A percentile compares a stretch with the other conserved stretches of the same genome.
phyloP scores from a whole-genome alignment of 2,329 filamentous ascomycete genomes.

The Sporothrix pseudoabietina region DNA sequence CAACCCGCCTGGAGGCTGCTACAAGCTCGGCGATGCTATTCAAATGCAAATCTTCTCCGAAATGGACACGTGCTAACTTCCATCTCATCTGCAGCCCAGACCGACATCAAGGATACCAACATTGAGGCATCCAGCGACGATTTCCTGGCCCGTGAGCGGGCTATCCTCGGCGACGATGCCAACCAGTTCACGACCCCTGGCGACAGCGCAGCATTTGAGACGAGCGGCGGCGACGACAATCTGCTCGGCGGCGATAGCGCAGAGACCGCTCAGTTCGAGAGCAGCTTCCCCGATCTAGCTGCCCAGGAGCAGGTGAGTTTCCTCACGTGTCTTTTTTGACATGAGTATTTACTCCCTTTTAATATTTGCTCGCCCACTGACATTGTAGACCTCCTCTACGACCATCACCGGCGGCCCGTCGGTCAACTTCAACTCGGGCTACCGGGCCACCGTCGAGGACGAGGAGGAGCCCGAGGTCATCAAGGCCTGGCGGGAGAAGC shows the following conservation, averaged over 20 bases:
- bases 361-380: neutral
- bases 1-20: neutral
- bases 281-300: conserved; percentile 82
- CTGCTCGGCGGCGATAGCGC: conserved; percentile 67
- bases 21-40: neutral
- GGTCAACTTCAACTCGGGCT: conserved; percentile 64
- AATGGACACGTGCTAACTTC: neutral
- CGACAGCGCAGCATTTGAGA: conserved; percentile 50
- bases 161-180: conserved; percentile 87
- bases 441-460: conserved; percentile 58
- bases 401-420: conserved; percentile 78
- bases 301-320: conserved; percentile 64
- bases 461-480: conserved; percentile 90
- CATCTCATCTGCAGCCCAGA: conserved; percentile 59
- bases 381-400: conserved; percentile 39
- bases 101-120: conserved; percentile 61
- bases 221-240: conserved; percentile 62
- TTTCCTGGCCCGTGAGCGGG: conserved; percentile 90
- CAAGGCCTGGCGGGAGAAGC: conserved; percentile 87
- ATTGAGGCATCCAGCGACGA: conserved; percentile 69
- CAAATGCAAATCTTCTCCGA: too few relatives aligned
- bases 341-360: neutral
- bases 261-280: conserved; percentile 68
- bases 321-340: neutral
- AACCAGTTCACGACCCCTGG: conserved; percentile 80